Conservation (phyloP, 441 rosid genomes). For the Capsella rubella region DNA sequence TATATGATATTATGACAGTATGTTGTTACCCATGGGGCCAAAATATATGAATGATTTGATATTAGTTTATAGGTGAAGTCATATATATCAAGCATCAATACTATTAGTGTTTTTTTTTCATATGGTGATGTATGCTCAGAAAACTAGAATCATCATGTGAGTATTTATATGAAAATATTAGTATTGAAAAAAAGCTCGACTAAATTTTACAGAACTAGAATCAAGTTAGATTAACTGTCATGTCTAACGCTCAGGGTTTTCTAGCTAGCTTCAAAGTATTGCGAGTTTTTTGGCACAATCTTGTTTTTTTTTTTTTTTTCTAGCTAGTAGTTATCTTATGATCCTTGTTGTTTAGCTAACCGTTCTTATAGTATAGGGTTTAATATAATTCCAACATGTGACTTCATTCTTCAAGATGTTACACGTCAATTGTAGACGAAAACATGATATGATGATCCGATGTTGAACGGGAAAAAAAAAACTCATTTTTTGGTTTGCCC, state of each 20-base stretch:
- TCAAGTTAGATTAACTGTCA: background rate
- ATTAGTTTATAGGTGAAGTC: background rate
- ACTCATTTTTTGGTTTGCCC: constrained; percentile 16
- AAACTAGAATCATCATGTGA: background rate
- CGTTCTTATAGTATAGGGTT: background rate
- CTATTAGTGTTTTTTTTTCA: background rate
- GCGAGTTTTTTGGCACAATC: background rate
- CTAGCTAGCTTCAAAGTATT: too few species aligned
- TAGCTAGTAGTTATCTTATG: constrained; percentile 6
- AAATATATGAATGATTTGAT: constrained; percentile 10
- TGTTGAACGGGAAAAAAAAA: constrained; percentile 9
- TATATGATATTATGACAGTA: constrained; percentile 1
- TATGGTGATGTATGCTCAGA: background rate
- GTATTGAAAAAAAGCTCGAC: background rate
- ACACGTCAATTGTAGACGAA: constrained; percentile 27
- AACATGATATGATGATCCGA: constrained; percentile 9
- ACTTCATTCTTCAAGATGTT: constrained; percentile 18
- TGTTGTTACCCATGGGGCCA: constrained; percentile 12
- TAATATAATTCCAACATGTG: background rate
- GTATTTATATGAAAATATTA: background rate
- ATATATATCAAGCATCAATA: background rate
- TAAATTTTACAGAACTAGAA: constrained; percentile 4
- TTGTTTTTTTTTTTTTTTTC: background rate
- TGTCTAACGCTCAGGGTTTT: background rate
- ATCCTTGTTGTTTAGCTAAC: constrained; percentile 9